Base-by-base conservation (phyloP, 1,284 basidiomycete species). In the Heterobasidion occidentale region DNA sequence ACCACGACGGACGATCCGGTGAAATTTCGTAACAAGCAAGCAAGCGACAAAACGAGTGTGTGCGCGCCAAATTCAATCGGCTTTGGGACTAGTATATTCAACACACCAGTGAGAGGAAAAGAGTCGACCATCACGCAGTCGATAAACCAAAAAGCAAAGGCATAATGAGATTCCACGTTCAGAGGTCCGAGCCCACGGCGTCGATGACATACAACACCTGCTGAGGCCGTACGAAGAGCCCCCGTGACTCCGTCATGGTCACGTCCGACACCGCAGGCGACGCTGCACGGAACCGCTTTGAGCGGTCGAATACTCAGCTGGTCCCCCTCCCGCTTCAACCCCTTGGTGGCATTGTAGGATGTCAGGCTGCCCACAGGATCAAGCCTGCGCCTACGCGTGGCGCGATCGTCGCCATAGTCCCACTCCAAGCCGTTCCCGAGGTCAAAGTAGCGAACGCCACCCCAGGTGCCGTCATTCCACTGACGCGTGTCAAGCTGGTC, bases 381-480 rank as follows among this genome's bases (percentile, higher is more conserved):
- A 49, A 79, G 74, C 52, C 78, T 65, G 58, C 81, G 73, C 61
- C 83, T 68, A 56, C 80, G 71, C 55, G 78, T 69, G 6, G 74
- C 68, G 4, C 74, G 72, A 36, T 77, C 75, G 20, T 76, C 73
- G 54, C 73, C 72, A 60, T 74, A 72, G 61, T 86, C 88, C 81
- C 81, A 87, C 61, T 88, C 84, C 0, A 76, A 75, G 9, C 76
- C 72, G 9, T 66, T 73, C 3, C 70, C 71, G 56, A 92, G 83
- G 59, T 91, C 88, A 64, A 93, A 94, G 69, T 94, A 94, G 9
- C 83, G 79, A 14, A 90, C 73, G 0, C 92, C 90, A 33, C 83
- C 81, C 80, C 88, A 86, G 0, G 80, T 79, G 0, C 92, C 93
- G 62, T 94, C 90, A 64, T 90, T 81, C 90, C 92, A 93, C 54